Percentiles rank a stretch among this genome's conserved stretches.
Conservation (phyloP, 768 basidiomycete species). For the Panellus pusillus region DNA sequence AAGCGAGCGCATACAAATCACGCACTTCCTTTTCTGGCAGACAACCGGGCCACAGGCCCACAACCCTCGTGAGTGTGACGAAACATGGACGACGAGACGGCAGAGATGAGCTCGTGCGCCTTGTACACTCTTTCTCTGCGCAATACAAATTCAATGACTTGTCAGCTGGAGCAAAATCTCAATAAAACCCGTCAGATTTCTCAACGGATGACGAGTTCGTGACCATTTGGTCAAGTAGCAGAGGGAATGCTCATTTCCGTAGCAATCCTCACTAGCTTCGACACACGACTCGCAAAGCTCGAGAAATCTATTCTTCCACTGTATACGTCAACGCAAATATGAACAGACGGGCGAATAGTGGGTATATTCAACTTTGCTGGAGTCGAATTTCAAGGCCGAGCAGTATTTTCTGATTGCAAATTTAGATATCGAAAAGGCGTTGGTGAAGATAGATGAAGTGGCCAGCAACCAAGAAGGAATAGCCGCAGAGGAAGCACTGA, state of each 20-base stretch:
- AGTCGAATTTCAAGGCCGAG: not conserved
- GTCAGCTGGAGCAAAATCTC: slow-evolving; percentile 83
- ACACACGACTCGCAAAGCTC: slow-evolving; percentile 75
- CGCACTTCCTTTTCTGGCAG: no score
- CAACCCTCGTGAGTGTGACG: no score
- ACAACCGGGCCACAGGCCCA: no score
- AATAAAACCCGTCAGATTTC: slow-evolving; percentile 85
- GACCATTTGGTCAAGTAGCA: not conserved
- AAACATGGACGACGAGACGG: slow-evolving; percentile 43
- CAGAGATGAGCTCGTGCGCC: slow-evolving; percentile 52
- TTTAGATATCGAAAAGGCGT: slow-evolving; percentile 77
- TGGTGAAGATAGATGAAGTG: slow-evolving; percentile 77
- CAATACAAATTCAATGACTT: not conserved
- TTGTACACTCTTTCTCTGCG: not conserved
- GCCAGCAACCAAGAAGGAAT: slow-evolving; percentile 74
- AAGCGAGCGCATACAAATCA: no score
- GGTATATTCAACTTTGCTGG: slow-evolving; percentile 28
- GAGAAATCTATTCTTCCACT: slow-evolving; percentile 85
- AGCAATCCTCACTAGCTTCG: slow-evolving; percentile 86
- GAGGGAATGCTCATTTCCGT: slow-evolving; percentile 30
- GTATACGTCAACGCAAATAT: slow-evolving; percentile 74
- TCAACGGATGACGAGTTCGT: slow-evolving; percentile 81
- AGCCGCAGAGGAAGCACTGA: slow-evolving; percentile 75
- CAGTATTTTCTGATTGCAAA: no score
- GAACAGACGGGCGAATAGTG: slow-evolving; percentile 71